Conservation (phyloP, 2,329 filamentous ascomycete species). For the Ophiostoma tasmaniense region DNA sequence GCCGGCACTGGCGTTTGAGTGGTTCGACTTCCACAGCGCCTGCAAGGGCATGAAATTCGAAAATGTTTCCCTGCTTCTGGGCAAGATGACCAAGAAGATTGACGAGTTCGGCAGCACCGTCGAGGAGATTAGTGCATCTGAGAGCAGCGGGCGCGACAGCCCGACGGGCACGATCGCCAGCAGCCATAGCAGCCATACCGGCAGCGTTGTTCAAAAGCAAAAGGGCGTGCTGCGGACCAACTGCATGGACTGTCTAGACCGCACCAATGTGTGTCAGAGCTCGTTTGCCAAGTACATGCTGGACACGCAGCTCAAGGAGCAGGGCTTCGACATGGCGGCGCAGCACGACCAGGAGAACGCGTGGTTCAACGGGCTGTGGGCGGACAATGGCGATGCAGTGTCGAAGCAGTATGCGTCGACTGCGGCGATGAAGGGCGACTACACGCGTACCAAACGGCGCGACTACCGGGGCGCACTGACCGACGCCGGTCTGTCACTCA, state of each 20-base stretch:
- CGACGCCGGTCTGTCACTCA: conserved; percentile 81
- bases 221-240: conserved; percentile 82
- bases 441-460: conserved; percentile 81
- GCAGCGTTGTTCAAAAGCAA: conserved; percentile 44
- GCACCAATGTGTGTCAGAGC: conserved; percentile 92
- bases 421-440: conserved; percentile 92
- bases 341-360: conserved; percentile 69
- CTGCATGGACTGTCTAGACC: conserved; percentile 96
- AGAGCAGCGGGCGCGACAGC: not conserved
- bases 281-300: conserved; percentile 78
- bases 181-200: conserved; percentile 15
- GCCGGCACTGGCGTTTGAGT: conserved; percentile 62
- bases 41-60: conserved; percentile 98
- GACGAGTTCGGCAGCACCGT: conserved; percentile 65
- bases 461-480: conserved; percentile 87
- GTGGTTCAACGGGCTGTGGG: conserved; percentile 97
- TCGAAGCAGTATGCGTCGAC: conserved; percentile 95
- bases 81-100: conserved; percentile 59
- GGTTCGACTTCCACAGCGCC: conserved; percentile 93
- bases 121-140: conserved; percentile 27
- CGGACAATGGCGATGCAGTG: conserved; percentile 93
- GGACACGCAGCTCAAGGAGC: conserved; percentile 65
- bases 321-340: conserved; percentile 67
- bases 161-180: not conserved
- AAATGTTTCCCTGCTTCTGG: conserved; percentile 74